A percentile compares a stretch with the other conserved stretches of the same genome.
Evolutionary conservation across 495 filamentous ascomycete species (phyloP).

Genomic region (Hypoxylon trugodes): DNA sequence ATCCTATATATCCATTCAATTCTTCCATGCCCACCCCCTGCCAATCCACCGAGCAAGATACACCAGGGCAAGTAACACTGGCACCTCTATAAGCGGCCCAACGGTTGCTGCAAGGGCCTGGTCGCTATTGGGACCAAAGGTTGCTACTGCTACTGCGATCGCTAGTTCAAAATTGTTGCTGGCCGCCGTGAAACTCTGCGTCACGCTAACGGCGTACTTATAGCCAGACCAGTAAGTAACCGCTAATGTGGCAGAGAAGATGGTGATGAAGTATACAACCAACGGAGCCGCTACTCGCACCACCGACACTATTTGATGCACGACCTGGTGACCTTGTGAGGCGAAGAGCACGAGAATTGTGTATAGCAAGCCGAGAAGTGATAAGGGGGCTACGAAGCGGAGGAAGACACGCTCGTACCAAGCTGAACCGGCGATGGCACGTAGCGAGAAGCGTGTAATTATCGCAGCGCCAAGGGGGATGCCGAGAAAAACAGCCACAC

Average conservation of each 20-base stretch:
- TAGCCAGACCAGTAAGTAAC: constrained; percentile 69
- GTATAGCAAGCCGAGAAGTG: constrained; percentile 83
- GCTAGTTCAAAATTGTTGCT: constrained; percentile 97
- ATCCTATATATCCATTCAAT: no score
- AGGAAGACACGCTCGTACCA: constrained; percentile 78
- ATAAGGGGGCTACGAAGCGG: constrained; percentile 74
- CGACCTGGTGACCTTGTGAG: constrained; percentile 78
- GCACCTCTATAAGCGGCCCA: constrained; percentile 91
- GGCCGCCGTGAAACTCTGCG: constrained; percentile 92
- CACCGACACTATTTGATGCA: constrained; percentile 85
- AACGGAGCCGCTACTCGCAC: constrained; percentile 81
- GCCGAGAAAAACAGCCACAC: constrained; percentile 84
- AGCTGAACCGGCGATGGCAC: constrained; percentile 56
- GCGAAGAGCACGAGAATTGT: constrained; percentile 89
- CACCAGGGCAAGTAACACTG: constrained; percentile 81
- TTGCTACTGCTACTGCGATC: constrained; percentile 89
- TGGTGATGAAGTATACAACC: constrained; percentile 78
- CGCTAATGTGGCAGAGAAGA: constrained; percentile 75
- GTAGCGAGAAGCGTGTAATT: constrained; percentile 72
- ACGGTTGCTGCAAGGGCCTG: constrained; percentile 91
- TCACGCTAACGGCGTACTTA: constrained; percentile 73
- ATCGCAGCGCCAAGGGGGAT: constrained; percentile 85
- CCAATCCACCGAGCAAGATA: constrained; percentile 74
- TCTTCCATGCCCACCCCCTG: constrained; percentile 65
- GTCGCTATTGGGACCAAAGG: constrained; percentile 80